Evolutionary conservation across 306 rosid species (phyloP), one percentile per base, ranked within the genome.

Genomic region (Vigna mungo): DNA sequence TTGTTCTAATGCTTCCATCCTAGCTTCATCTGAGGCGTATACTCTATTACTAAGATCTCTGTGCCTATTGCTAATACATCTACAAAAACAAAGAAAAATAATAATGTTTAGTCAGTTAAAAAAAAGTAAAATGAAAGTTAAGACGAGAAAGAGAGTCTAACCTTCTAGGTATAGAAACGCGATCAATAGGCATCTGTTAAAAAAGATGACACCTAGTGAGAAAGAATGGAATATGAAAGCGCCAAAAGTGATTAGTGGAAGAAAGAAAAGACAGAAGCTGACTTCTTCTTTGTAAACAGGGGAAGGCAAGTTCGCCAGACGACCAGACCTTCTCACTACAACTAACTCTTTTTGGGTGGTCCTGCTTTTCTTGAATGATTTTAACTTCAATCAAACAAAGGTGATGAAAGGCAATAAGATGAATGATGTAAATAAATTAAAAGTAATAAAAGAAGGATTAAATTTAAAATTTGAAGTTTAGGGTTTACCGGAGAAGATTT

Each of bases 281-380:
- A 71, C 93, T 83, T 88, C 95, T 78, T 85, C 95, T 78, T 85
- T 90, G 84, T 91, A 93, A 77, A 87, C 81, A 7, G 96, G 96
- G 48, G 90, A 11, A 9, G 91, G 87, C 61, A 60, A 15, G 49
- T 85, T 88, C 18, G 94, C 91, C 18, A 90, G 91, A 12, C 93
- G 97, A 80, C 84, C 59, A 12, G 97, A 94, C 70, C 97, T 87
- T 80, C 96, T 84, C 11, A 93, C 90, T 6, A 39, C 86, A 46
- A 90, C 88, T 4, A 79, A 63, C 43, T 90, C 81, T 76, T 86
- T 91, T 73, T 79, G 66, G 4, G 27, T 21, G 4, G 27, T 21
- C 7, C 56, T 52, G 16, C 84, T 90, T 44, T 89, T 72, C 77
- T 93, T 88, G 43, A 52, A 66, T 20, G 79, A 85, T 68, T 88